These are phyloP conservation scores for Penicillium sp. DNA, from an alignment of 2,329 filamentous ascomycete genomes.

Conservation along the genomic window DNA sequence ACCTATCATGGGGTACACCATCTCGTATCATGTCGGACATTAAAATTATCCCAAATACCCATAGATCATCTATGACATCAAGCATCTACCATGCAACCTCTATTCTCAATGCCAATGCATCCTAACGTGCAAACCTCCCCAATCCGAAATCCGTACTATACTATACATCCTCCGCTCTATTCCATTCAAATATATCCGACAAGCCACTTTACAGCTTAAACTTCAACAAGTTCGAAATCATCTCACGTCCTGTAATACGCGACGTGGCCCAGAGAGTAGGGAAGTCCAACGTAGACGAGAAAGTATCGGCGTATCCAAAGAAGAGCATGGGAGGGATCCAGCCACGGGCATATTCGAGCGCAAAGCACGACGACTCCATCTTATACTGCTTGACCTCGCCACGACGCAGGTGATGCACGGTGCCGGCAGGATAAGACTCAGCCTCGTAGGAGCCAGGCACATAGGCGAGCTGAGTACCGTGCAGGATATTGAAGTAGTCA, in stretches of 20 bases:
- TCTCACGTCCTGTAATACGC: constrained; percentile 68
- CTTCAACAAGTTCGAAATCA: constrained; percentile 65
- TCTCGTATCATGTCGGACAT: background rate
- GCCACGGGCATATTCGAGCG: constrained; percentile 49
- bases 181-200: background rate
- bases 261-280: constrained; percentile 79
- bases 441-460: constrained; percentile 37
- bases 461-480: constrained; percentile 39
- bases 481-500: constrained; percentile 90
- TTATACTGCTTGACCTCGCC: constrained; percentile 74
- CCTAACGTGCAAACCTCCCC: background rate
- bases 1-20: too few relatives aligned
- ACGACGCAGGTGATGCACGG: constrained; percentile 41
- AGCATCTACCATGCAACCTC: background rate
- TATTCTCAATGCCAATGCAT: background rate
- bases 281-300: constrained; percentile 77
- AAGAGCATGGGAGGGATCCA: constrained; percentile 93
- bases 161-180: constrained; percentile 1
- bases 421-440: constrained; percentile 37
- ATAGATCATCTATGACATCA: background rate
- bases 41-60: background rate
- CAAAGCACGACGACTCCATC: constrained; percentile 38
- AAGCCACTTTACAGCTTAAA: constrained; percentile 59
- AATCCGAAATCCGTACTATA: background rate
- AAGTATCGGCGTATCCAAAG: constrained; percentile 79